Evolutionary conservation across 2,329 filamentous ascomycete genomes (phyloP).

Genomic region (Exophiala bonariae): DNA sequence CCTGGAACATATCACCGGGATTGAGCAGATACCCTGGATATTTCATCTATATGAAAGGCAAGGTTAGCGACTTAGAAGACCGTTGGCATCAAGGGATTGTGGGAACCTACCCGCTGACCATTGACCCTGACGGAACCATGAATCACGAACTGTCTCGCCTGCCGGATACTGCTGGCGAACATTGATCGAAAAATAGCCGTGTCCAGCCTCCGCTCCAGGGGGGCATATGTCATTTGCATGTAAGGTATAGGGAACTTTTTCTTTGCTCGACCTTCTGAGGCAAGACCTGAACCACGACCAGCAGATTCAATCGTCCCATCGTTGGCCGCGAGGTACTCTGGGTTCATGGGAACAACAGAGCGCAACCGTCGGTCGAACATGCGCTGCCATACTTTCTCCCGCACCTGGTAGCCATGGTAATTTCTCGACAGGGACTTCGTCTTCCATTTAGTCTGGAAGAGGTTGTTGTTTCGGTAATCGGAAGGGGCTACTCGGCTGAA

Average conservation of each 20-base stretch:
- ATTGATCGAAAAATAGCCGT: conserved; percentile 91
- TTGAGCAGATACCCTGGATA: conserved; percentile 93
- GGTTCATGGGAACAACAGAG: conserved; percentile 82
- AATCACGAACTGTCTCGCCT: conserved; percentile 90
- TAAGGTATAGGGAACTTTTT: conserved; percentile 61
- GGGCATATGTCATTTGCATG: conserved; percentile 94
- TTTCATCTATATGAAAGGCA: conserved; percentile 71
- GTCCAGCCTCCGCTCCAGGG: conserved; percentile 85
- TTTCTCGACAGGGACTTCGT: conserved; percentile 80
- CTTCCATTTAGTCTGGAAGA: conserved; percentile 98
- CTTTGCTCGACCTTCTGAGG: conserved; percentile 27
- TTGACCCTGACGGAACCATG: conserved; percentile 95
- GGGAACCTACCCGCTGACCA: conserved; percentile 74
- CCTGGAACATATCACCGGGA: conserved; percentile 97
- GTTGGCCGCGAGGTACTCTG: conserved; percentile 71
- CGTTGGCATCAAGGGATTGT: background rate
- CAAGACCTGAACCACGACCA: conserved; percentile 76
- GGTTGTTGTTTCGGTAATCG: conserved; percentile 56
- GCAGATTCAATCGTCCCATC: conserved; percentile 83
- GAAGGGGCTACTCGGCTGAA: conserved; percentile 59
- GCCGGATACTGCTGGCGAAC: conserved; percentile 89
- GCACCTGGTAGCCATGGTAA: conserved; percentile 94
- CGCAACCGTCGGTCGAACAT: conserved; percentile 83
- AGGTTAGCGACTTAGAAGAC: background rate
- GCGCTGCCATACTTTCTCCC: conserved; percentile 88